Percentiles rank a stretch among this genome's conserved stretches.
Conservation (phyloP, 768 basidiomycete species). For the Sporobolomyces pararoseus region DNA sequence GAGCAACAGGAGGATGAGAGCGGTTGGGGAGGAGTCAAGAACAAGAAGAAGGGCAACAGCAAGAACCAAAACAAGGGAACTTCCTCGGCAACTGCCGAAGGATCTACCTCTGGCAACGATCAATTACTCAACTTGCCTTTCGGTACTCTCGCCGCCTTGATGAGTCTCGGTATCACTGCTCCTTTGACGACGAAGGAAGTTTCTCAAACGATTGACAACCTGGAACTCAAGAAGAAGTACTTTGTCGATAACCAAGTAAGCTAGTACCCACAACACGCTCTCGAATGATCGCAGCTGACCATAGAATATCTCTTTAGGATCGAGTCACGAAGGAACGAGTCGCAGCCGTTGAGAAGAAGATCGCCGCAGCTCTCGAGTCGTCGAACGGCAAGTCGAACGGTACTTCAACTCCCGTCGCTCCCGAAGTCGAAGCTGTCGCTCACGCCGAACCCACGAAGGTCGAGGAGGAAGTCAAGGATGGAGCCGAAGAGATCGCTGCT, state of each 20-base stretch:
- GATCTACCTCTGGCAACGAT: too few relatives aligned
- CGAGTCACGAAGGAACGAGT: conserved; percentile 44
- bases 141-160: conserved; percentile 78
- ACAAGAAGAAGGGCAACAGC: conserved; percentile 53
- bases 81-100: conserved; percentile 18
- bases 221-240: conserved; percentile 92
- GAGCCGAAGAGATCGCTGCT: neutral
- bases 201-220: conserved; percentile 76
- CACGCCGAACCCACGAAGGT: conserved; percentile 4
- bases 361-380: conserved; percentile 73
- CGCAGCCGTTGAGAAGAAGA: conserved; percentile 56
- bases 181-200: conserved; percentile 73
- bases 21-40: conserved; percentile 63
- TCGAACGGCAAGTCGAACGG: conserved; percentile 48
- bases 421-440: conserved; percentile 19
- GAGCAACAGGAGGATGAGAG: conserved; percentile 65
- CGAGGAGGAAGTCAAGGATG: conserved; percentile 22
- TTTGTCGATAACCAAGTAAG: conserved; percentile 85
- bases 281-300: neutral
- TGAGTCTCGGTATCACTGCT: conserved; percentile 82
- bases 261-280: too few relatives aligned
- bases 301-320: conserved; percentile 20
- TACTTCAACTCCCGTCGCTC: neutral
- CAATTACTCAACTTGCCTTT: conserved; percentile 71
- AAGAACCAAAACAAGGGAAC: conserved; percentile 45